Conservation (phyloP, 1,284 basidiomycete species). For the Cryptococcus sp. region DNA sequence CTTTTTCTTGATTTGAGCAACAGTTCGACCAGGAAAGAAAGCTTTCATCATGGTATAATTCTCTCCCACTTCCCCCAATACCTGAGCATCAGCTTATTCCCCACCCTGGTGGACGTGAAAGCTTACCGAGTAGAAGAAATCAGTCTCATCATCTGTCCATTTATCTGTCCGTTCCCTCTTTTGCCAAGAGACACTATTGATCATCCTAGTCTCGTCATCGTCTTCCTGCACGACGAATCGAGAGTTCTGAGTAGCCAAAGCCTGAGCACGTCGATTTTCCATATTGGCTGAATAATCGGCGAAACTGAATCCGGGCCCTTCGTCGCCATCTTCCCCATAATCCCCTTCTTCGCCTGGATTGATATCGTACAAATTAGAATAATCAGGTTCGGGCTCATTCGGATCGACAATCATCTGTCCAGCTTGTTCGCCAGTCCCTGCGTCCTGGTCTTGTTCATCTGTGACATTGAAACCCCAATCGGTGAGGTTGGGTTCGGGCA, state of each 20-base stretch:
- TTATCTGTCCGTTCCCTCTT: constrained; percentile 22
- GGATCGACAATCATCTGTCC: background rate
- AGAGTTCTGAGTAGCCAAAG: background rate
- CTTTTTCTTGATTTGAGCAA: constrained; percentile 35
- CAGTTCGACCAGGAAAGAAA: constrained; percentile 37
- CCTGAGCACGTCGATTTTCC: background rate
- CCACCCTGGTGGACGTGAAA: background rate
- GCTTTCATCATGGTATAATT: constrained; percentile 41
- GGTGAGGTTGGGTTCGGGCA: background rate
- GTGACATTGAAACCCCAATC: constrained; percentile 10
- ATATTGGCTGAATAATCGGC: background rate
- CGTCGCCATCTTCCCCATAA: constrained; percentile 19
- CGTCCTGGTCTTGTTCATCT: constrained; percentile 4
- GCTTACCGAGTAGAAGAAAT: constrained; percentile 34
- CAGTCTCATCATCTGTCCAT: constrained; percentile 33
- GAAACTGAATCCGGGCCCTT: background rate
- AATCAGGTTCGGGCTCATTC: constrained; percentile 9
- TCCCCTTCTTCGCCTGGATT: constrained; percentile 23
- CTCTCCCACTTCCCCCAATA: constrained; percentile 38
- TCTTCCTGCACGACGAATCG: constrained; percentile 15
- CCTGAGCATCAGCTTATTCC: constrained; percentile 11
- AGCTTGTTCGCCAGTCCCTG: constrained; percentile 3
- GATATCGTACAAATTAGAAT: constrained; percentile 7
- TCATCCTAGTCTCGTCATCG: constrained; percentile 31
- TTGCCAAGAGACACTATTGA: constrained; percentile 28